Conservation (phyloP, 2,329 filamentous ascomycete genomes). For the Tolypocladium guangdongense region DNA sequence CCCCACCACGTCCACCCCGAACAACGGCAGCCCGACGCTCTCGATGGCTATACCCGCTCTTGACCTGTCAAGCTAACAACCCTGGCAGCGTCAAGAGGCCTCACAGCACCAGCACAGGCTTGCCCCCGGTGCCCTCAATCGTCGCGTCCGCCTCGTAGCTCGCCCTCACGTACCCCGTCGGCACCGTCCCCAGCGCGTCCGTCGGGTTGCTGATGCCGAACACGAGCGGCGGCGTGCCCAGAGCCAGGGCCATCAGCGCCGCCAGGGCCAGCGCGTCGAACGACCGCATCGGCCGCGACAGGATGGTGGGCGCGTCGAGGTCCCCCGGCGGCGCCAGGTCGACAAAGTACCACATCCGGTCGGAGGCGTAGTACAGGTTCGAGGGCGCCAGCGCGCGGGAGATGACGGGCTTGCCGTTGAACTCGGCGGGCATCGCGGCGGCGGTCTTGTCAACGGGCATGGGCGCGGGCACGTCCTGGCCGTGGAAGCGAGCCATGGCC, state of each 20-base stretch:
- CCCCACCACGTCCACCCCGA: too few species aligned
- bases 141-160: slow-evolving; percentile 5
- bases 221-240: slow-evolving; percentile 6
- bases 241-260: slow-evolving; percentile 6
- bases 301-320: background rate
- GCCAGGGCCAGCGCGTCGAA: slow-evolving; percentile 9
- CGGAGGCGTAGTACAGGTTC: slow-evolving; percentile 8
- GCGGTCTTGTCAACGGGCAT: background rate
- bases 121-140: background rate
- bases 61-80: background rate
- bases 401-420: slow-evolving; percentile 5
- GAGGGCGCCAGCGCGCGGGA: slow-evolving; percentile 8
- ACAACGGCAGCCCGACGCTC: too few species aligned
- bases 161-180: slow-evolving; percentile 5
- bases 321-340: slow-evolving; percentile 4
- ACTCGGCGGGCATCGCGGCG: slow-evolving; percentile 1
- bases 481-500: slow-evolving; percentile 4
- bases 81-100: too few species aligned
- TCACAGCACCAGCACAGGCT: slow-evolving; percentile 3
- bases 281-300: slow-evolving; percentile 7
- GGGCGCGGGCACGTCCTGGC: background rate
- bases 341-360: slow-evolving; percentile 11
- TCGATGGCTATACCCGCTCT: too few species aligned
- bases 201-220: slow-evolving; percentile 6
- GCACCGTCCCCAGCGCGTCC: slow-evolving; percentile 6